Percentiles rank a stretch among this genome's conserved stretches.
phyloP scores from a whole-genome alignment of 495 filamentous ascomycete species.

The Talaromyces nanjingensis region DNA sequence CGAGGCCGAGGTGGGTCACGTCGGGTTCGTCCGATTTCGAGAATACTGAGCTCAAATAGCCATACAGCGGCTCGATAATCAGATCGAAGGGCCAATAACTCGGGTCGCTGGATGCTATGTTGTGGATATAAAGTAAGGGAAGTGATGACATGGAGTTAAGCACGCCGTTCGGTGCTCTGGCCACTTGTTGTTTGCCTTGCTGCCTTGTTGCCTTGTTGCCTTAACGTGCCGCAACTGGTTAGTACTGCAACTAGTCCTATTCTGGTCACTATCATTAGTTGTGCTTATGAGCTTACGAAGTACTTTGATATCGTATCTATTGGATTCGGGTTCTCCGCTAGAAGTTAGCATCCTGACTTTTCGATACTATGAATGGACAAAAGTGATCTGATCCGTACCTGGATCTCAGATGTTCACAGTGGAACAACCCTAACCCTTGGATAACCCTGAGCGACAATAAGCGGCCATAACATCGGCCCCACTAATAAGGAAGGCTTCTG shows the following conservation, averaged over 20 bases:
- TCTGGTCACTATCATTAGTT: too few species aligned
- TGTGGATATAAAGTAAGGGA: neutral
- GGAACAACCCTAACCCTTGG: neutral
- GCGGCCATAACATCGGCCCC: neutral
- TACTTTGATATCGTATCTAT: too few species aligned
- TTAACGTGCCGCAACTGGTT: too few species aligned
- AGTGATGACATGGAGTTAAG: neutral
- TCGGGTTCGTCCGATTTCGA: neutral
- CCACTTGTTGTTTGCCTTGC: neutral
- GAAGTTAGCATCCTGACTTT: too few species aligned
- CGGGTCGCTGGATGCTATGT: neutral
- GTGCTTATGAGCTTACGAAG: too few species aligned
- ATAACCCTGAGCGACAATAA: constrained; percentile 1
- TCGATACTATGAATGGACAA: too few species aligned
- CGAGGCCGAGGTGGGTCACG: neutral
- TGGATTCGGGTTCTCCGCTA: too few species aligned
- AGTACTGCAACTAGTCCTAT: too few species aligned
- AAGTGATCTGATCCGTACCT: too few species aligned
- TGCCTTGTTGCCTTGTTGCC: neutral
- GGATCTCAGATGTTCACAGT: neutral
- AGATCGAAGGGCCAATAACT: neutral
- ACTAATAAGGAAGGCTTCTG: neutral
- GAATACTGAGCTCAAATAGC: neutral
- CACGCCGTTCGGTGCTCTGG: neutral
- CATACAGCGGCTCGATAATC: neutral